Conservation (phyloP, 306 rosid genomes). For the Leucaena leucocephala region DNA sequence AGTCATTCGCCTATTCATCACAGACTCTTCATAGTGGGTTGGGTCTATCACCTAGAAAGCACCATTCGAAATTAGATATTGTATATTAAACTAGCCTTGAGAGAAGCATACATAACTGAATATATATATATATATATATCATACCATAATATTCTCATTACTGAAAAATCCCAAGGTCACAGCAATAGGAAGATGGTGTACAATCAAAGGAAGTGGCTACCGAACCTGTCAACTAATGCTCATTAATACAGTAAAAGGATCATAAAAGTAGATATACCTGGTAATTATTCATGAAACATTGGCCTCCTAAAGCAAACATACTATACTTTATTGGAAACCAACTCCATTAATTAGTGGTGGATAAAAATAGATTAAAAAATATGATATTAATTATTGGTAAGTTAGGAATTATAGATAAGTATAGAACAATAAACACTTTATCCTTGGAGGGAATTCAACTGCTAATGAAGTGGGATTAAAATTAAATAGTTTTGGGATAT, state of each 20-base stretch:
- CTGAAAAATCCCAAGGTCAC: constrained; percentile 89
- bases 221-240: constrained; percentile 59
- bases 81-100: constrained; percentile 5
- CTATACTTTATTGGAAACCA: not conserved
- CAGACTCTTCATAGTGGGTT: constrained; percentile 81
- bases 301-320: not conserved
- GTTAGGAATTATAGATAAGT: not conserved
- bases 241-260: not conserved
- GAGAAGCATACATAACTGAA: constrained; percentile 10
- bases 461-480: not conserved
- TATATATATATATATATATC: not conserved
- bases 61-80: constrained; percentile 16
- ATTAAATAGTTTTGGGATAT: constrained; percentile 53
- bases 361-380: not conserved
- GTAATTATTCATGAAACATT: constrained; percentile 12
- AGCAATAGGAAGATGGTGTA: constrained; percentile 95
- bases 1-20: constrained; percentile 94
- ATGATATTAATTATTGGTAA: not conserved
- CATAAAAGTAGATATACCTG: not conserved
- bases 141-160: constrained; percentile 58
- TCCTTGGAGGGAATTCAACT: too few relatives aligned
- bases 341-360: not conserved
- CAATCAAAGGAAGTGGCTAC: constrained; percentile 82
- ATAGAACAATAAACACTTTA: not conserved
- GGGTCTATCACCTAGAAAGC: constrained; percentile 82